Evolutionary conservation across 352 stramenopile genomes (phyloP), one percentile per base, ranked within the genome.

Genomic region (Pilasporangium apinafurcum): DNA sequence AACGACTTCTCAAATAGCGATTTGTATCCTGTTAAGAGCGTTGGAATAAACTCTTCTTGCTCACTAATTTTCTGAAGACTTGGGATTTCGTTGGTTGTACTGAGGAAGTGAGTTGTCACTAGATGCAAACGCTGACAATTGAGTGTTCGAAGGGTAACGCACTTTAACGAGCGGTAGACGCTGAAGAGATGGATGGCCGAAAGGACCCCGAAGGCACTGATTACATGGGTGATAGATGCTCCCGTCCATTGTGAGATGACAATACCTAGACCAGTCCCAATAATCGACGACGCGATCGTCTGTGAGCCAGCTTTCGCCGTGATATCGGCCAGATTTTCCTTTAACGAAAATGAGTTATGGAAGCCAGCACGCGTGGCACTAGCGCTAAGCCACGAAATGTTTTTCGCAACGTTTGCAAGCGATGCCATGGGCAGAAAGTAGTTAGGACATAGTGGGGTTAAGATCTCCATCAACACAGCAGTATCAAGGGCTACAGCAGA

Each of bases 301-400:
- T 99, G 96, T 6, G 87, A 96, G 7, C 93, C 95, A 18, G 89
- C 70, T 60, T 98, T 98, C 35, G 91, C 96, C 10, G 96, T 99
- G 18, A 99, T 75, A 68, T 99, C 96, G 5, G 89, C 95, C 24
- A 99, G 70, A 68, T 98, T 98, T 39, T 90, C 78, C 31, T 57
- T 55, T 22, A 77, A 62, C 16, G 87, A 73, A 20, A 98, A 88
- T 29, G 90, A 91, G 56, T 96, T 94, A 67, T 99, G 94, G 46
- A 99, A 93, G 6, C 84, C 84, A 3, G 95, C 96, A 17, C 92
- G 74, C 44, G 86, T 97, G 28, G 95, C 96, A 62, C 79, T 96
- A 0, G 92, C 91, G 26, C 92, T 92, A 24, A 99, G 70, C 73
- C 92, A 98, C 22, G 87, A 92, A 45, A 98, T 84, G 65, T 99